Percentiles rank a stretch among this genome's conserved stretches.
These are phyloP conservation scores for Choanephora cucurbitarum DNA, from an alignment of 371 early-diverging fungal genomes.

Conservation along the genomic window DNA sequence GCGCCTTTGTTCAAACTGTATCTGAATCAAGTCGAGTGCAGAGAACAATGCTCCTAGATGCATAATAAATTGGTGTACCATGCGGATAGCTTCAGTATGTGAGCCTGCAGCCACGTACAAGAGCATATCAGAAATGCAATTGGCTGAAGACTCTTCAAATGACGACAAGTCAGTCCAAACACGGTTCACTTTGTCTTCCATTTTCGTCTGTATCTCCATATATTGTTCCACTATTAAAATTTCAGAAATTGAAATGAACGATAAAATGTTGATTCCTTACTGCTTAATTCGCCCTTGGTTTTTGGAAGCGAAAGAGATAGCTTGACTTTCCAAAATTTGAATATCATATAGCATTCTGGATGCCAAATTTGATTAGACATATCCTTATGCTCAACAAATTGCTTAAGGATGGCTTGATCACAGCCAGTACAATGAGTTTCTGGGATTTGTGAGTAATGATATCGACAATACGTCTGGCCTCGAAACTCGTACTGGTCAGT, in stretches of 20 bases:
- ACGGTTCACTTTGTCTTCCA: slow-evolving; percentile 79
- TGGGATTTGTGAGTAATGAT: slow-evolving; percentile 84
- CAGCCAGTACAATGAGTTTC: slow-evolving; percentile 95
- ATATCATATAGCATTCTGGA: slow-evolving; percentile 98
- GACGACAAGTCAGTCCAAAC: slow-evolving; percentile 91
- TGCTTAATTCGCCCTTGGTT: not conserved
- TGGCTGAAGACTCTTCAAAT: slow-evolving; percentile 95
- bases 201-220: slow-evolving; percentile 41
- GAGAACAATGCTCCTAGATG: slow-evolving; percentile 90
- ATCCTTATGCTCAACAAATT: slow-evolving; percentile 85
- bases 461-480: slow-evolving; percentile 84
- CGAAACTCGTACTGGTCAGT: slow-evolving; percentile 85
- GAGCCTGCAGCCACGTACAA: slow-evolving; percentile 86
- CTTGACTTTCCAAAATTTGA: slow-evolving; percentile 78
- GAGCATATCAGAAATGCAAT: slow-evolving; percentile 95
- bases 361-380: slow-evolving; percentile 89
- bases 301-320: slow-evolving; percentile 32
- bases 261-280: slow-evolving; percentile 8
- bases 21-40: slow-evolving; percentile 73
- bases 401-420: slow-evolving; percentile 87
- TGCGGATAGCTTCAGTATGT: slow-evolving; percentile 81
- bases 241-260: not conserved
- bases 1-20: slow-evolving; percentile 25
- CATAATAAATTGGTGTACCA: slow-evolving; percentile 86
- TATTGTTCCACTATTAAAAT: slow-evolving; percentile 21